A percentile compares a stretch with the other conserved stretches of the same genome.
Conservation (phyloP, 1,284 basidiomycete species). For the Schizophyllum amplum region DNA sequence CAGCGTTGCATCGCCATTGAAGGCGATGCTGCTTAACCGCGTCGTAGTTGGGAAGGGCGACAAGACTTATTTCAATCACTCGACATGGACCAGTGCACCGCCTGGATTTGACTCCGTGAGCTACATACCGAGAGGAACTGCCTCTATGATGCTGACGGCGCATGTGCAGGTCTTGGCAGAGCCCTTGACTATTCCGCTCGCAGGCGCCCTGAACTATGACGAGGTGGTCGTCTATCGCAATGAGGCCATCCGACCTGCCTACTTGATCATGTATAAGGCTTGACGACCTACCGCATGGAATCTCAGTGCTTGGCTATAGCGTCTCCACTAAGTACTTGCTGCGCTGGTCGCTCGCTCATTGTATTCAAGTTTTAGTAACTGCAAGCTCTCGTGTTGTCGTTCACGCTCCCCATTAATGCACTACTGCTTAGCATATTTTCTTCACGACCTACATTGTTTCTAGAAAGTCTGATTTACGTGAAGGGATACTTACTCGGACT, state of each 20-base stretch:
- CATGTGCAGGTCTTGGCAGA: conserved; percentile 13
- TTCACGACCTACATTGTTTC: too few species aligned
- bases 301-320: too few species aligned
- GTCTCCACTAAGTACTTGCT: too few species aligned
- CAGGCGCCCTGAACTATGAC: conserved; percentile 12
- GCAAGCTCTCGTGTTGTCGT: too few species aligned
- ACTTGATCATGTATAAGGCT: conserved; percentile 15
- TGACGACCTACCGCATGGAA: too few species aligned
- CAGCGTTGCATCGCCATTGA: conserved; percentile 21
- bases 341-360: too few species aligned
- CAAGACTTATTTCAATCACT: background rate
- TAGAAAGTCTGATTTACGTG: too few species aligned
- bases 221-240: conserved; percentile 22
- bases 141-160: background rate
- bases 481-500: too few species aligned
- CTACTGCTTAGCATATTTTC: too few species aligned
- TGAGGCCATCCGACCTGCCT: conserved; percentile 23
- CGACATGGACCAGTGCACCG: conserved; percentile 7
- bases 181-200: conserved; percentile 13
- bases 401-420: too few species aligned
- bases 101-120: conserved; percentile 20
- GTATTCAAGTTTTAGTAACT: too few species aligned
- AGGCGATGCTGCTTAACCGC: conserved; percentile 44
- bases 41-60: conserved; percentile 44
- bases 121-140: background rate